phyloP scores from a whole-genome alignment of 257 asterid species.

The Salvia rosmarinus region DNA sequence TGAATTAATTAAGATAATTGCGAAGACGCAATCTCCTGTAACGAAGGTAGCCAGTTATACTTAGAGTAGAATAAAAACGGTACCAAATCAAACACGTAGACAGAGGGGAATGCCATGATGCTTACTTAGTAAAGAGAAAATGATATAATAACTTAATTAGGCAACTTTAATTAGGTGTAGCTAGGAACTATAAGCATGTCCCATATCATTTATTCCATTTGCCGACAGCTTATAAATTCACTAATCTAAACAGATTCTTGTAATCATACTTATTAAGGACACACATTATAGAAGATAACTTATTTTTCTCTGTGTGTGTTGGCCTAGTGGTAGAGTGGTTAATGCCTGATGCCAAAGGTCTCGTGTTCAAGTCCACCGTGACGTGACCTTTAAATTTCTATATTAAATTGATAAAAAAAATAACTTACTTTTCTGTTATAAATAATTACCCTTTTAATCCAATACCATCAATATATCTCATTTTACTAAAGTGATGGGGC shows the following conservation, averaged over 20 bases:
- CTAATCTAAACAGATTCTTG: not conserved
- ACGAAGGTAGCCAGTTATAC: not conserved
- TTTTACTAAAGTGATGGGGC: not conserved
- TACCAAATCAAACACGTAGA: not conserved
- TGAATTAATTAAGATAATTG: not conserved
- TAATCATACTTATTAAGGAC: not conserved
- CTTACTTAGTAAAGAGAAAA: not conserved
- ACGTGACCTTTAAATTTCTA: too few species aligned
- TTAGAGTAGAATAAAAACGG: not conserved
- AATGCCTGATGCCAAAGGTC: too few species aligned
- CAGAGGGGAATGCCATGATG: not conserved
- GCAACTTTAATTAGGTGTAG: slow-evolving; percentile 2
- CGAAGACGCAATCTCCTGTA: not conserved
- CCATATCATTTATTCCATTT: not conserved
- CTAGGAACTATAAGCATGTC: not conserved
- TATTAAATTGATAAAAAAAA: too few species aligned
- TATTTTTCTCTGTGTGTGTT: too few species aligned
- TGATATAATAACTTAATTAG: not conserved
- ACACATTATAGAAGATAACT: not conserved
- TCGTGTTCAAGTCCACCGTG: too few species aligned
- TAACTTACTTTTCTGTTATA: not conserved
- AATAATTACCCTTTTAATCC: not conserved
- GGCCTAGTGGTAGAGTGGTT: too few species aligned
- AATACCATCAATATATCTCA: not conserved
- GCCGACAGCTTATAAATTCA: not conserved